Evolutionary conservation across 495 filamentous ascomycete genomes (phyloP).

Genomic region (Tuber calosporum): DNA sequence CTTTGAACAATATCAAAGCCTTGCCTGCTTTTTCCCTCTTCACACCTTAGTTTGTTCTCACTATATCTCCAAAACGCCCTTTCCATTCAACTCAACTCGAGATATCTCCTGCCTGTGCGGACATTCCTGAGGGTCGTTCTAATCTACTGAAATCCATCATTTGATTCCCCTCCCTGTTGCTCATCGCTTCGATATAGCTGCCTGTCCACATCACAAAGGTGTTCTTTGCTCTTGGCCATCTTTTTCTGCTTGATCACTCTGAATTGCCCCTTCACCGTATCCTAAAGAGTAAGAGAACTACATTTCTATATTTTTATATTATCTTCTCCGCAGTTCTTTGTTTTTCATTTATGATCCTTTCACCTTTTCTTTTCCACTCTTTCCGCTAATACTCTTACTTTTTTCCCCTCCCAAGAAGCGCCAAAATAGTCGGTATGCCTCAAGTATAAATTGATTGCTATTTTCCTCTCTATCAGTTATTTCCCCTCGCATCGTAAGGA

Average conservation of each 20-base stretch:
- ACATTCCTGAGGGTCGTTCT: neutral
- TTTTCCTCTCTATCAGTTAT: neutral
- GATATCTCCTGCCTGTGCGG: neutral
- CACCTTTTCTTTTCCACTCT: neutral
- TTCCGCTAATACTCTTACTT: neutral
- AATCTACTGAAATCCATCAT: neutral
- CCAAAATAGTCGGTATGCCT: neutral
- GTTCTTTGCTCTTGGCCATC: neutral
- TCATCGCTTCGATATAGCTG: neutral
- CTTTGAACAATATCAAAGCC: neutral
- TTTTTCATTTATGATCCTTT: neutral
- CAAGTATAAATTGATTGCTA: neutral
- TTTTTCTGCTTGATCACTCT: neutral
- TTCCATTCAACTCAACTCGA: neutral
- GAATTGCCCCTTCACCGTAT: neutral
- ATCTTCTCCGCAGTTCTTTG: neutral
- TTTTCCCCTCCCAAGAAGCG: neutral
- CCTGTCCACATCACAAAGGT: neutral
- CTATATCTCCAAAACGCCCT: neutral
- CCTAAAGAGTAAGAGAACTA: neutral
- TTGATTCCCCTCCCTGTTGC: neutral
- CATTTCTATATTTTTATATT: neutral
- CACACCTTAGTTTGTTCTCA: neutral
- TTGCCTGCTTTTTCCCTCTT: neutral
- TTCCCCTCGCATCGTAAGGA: neutral